phyloP scores from a whole-genome alignment of 2,329 filamentous ascomycete genomes.

The Hypomyces rosellus region DNA sequence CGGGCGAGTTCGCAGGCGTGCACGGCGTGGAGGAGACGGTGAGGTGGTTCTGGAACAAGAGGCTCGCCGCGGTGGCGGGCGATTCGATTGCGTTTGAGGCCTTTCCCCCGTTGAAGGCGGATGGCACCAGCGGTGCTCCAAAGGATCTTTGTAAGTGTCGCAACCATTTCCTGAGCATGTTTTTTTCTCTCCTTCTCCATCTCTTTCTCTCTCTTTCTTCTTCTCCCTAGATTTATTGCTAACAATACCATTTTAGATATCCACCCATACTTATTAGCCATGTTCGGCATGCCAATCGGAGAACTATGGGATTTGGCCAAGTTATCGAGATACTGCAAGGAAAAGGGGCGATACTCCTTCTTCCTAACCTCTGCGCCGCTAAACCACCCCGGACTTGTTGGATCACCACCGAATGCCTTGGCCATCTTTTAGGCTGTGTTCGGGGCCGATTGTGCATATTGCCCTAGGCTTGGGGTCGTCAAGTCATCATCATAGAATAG shows the following conservation, averaged over 20 bases:
- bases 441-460: too few species aligned
- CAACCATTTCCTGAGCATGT: background rate
- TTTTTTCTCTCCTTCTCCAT: background rate
- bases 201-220: background rate
- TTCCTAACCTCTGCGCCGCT: conserved; percentile 55
- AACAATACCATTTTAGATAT: conserved; percentile 27
- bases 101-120: conserved; percentile 46
- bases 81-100: conserved; percentile 60
- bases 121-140: conserved; percentile 29
- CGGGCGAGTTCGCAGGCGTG: conserved; percentile 32
- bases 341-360: conserved; percentile 50
- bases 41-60: conserved; percentile 63
- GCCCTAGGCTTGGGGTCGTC: too few species aligned
- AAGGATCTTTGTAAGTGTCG: conserved; percentile 32
- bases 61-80: conserved; percentile 59
- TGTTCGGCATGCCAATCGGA: conserved; percentile 49
- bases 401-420: conserved; percentile 42
- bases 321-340: conserved; percentile 46
- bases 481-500: too few species aligned
- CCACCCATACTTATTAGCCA: conserved; percentile 42
- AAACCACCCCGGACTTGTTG: conserved; percentile 48
- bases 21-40: conserved; percentile 46
- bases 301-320: conserved; percentile 51
- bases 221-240: background rate
- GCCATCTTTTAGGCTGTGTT: conserved; percentile 34